phyloP scores from a whole-genome alignment of 768 basidiomycete species.

The Gymnopilus junonius region DNA sequence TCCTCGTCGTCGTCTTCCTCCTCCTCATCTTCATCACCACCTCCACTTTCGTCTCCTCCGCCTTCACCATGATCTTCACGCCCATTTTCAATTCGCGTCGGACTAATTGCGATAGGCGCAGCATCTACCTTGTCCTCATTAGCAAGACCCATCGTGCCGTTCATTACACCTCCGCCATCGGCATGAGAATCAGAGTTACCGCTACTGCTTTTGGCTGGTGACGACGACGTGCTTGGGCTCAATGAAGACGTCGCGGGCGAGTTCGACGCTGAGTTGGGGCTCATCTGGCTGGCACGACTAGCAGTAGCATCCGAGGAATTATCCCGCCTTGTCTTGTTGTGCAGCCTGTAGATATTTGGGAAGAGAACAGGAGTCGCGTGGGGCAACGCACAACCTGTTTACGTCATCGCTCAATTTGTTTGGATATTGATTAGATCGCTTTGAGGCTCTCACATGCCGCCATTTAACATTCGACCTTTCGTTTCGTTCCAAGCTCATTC shows the following conservation, averaged over 20 bases:
- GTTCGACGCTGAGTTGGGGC: neutral
- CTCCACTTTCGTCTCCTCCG: slow-evolving; percentile 15
- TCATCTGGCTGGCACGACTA: neutral
- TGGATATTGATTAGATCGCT: too few species aligned
- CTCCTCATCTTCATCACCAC: slow-evolving; percentile 25
- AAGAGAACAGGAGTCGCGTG: too few species aligned
- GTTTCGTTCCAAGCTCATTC: too few species aligned
- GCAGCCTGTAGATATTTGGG: too few species aligned
- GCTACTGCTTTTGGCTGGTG: neutral
- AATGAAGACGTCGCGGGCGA: neutral
- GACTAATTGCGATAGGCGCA: neutral
- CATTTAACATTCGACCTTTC: too few species aligned
- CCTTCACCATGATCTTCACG: neutral
- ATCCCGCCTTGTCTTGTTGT: neutral
- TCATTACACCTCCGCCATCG: neutral
- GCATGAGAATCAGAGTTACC: neutral
- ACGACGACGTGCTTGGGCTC: neutral
- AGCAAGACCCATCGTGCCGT: neutral
- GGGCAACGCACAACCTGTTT: too few species aligned
- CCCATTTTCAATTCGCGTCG: neutral
- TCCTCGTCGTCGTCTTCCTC: slow-evolving; percentile 45
- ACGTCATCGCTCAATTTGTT: too few species aligned
- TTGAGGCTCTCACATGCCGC: too few species aligned
- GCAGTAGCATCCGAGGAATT: neutral
- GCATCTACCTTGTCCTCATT: neutral